Evolutionary conservation across 2,329 filamentous ascomycete genomes (phyloP).

Genomic region (Chaetomium olivaceum): DNA sequence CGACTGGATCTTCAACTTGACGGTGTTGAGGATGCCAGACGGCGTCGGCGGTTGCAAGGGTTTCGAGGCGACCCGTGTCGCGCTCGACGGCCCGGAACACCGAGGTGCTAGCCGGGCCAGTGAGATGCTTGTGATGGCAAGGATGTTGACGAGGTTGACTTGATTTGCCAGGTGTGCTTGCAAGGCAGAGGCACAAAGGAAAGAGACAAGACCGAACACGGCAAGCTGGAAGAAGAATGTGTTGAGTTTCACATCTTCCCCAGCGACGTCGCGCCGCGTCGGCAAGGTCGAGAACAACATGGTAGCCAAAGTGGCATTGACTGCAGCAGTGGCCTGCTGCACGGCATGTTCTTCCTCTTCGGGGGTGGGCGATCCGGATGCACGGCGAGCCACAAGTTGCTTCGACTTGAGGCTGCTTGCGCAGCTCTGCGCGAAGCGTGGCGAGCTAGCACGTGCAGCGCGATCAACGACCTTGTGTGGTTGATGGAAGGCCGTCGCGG

Average conservation of each 20-base stretch:
- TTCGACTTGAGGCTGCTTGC: neutral
- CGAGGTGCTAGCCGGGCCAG: constrained; percentile 23
- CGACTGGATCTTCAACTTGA: constrained; percentile 31
- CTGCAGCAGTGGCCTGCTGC: constrained; percentile 13
- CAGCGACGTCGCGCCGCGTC: constrained; percentile 27
- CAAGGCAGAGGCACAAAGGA: constrained; percentile 28
- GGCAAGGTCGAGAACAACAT: constrained; percentile 29
- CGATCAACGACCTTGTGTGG: neutral
- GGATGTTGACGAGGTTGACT: constrained; percentile 25
- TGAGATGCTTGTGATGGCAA: constrained; percentile 27
- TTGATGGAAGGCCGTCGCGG: neutral
- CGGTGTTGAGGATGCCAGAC: constrained; percentile 25
- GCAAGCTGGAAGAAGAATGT: constrained; percentile 29
- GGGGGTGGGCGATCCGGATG: neutral
- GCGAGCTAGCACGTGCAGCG: neutral
- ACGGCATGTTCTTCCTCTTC: constrained; percentile 5
- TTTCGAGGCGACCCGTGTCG: constrained; percentile 17
- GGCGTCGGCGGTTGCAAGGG: constrained; percentile 16
- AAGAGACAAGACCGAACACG: constrained; percentile 35
- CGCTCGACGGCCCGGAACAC: constrained; percentile 16
- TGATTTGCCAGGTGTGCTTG: constrained; percentile 22
- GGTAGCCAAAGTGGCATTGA: constrained; percentile 20
- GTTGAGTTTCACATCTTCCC: constrained; percentile 7
- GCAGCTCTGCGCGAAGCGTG: neutral
- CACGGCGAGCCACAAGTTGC: neutral